Conservation (phyloP, 257 asterid genomes). For the Solanum gandarillasii region DNA sequence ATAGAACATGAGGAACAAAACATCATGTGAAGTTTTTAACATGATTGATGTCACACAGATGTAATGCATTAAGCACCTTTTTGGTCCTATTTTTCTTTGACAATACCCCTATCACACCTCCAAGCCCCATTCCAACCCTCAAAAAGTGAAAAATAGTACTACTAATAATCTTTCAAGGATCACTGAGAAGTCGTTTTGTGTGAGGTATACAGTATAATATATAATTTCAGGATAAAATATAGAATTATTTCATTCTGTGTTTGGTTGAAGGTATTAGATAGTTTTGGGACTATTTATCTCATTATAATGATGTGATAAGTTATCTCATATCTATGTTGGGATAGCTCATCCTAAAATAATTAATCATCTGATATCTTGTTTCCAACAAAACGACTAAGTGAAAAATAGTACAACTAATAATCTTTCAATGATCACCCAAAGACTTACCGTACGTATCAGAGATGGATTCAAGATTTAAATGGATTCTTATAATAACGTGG, state of each 20-base stretch:
- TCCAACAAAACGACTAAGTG: too few species aligned
- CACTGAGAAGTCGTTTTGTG: background rate
- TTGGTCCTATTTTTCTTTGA: background rate
- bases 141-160: background rate
- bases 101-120: background rate
- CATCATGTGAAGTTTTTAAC: background rate
- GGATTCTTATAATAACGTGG: background rate
- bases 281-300: background rate
- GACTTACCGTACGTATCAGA: background rate
- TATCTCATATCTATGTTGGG: too few species aligned
- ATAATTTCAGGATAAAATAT: too few species aligned
- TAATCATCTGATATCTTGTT: background rate
- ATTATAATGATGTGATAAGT: background rate
- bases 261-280: background rate
- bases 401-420: background rate
- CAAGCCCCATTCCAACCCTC: background rate
- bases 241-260: background rate
- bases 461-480: background rate
- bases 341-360: too few species aligned
- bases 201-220: too few species aligned
- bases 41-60: background rate
- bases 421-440: background rate
- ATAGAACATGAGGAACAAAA: background rate
- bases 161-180: background rate
- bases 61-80: background rate